Conservation (phyloP, 345 rosid species). For the Stellera chamaejasme region DNA sequence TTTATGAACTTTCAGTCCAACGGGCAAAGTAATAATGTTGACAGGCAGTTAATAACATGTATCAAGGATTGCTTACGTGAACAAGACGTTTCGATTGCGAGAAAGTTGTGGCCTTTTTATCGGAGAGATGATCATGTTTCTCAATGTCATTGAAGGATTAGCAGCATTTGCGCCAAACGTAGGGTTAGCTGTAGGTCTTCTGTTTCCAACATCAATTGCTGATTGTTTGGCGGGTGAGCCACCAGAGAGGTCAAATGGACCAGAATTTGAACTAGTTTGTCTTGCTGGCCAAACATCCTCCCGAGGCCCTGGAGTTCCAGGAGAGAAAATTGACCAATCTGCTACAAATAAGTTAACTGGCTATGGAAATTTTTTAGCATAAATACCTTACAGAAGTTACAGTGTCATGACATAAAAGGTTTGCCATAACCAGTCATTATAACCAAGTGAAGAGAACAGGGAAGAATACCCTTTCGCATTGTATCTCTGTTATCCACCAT, state of each 20-base stretch:
- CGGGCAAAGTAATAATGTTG: neutral
- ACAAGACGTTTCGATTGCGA: constrained; percentile 58
- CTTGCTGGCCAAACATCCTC: constrained; percentile 91
- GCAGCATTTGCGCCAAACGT: constrained; percentile 42
- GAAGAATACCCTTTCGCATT: constrained; percentile 55
- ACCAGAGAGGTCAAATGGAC: constrained; percentile 59
- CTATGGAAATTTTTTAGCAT: constrained; percentile 40
- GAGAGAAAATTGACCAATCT: constrained; percentile 77
- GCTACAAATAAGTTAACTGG: constrained; percentile 73
- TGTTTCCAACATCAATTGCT: constrained; percentile 49
- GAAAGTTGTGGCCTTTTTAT: constrained; percentile 90
- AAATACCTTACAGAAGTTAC: constrained; percentile 11
- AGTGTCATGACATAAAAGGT: neutral
- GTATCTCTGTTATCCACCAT: constrained; percentile 64
- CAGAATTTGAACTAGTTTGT: constrained; percentile 64
- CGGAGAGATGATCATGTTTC: constrained; percentile 90
- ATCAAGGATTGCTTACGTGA: constrained; percentile 44
- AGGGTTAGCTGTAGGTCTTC: constrained; percentile 39
- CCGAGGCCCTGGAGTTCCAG: constrained; percentile 92
- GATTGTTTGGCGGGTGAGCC: constrained; percentile 51
- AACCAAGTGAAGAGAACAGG: constrained; percentile 6
- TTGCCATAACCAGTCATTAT: constrained; percentile 1
- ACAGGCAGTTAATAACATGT: neutral
- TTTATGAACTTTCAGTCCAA: neutral
- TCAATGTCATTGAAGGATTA: constrained; percentile 65